Evolutionary conservation across 495 filamentous ascomycete genomes (phyloP).

Genomic region (Filosporella fistucella): DNA sequence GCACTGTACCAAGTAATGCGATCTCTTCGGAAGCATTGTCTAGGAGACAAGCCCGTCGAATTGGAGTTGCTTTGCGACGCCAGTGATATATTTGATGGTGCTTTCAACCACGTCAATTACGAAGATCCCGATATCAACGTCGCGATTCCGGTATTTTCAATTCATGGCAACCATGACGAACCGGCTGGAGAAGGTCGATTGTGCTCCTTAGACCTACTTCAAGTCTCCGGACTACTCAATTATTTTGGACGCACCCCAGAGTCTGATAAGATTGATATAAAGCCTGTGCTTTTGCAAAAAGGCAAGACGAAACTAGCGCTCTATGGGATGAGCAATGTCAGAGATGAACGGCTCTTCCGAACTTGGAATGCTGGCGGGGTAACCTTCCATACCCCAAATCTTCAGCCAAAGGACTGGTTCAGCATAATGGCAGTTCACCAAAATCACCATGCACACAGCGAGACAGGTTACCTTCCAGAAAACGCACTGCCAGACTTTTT

Average conservation of each 20-base stretch:
- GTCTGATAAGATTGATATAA: slow-evolving; percentile 86
- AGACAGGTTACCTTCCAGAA: slow-evolving; percentile 88
- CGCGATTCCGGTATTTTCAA: slow-evolving; percentile 95
- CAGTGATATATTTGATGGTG: slow-evolving; percentile 77
- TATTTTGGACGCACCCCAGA: slow-evolving; percentile 93
- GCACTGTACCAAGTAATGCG: slow-evolving; percentile 97
- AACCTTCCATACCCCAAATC: slow-evolving; percentile 81
- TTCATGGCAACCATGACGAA: slow-evolving; percentile 98
- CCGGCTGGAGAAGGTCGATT: slow-evolving; percentile 88
- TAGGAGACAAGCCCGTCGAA: slow-evolving; percentile 92
- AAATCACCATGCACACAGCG: slow-evolving; percentile 88
- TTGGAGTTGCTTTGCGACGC: slow-evolving; percentile 92
- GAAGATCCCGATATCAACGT: slow-evolving; percentile 97
- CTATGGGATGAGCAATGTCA: slow-evolving; percentile 94
- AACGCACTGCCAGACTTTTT: slow-evolving; percentile 90
- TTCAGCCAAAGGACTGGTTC: slow-evolving; percentile 90
- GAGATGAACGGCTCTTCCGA: slow-evolving; percentile 89
- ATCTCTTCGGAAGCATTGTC: slow-evolving; percentile 85
- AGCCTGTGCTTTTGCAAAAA: slow-evolving; percentile 90
- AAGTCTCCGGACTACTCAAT: slow-evolving; percentile 87
- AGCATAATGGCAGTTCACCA: slow-evolving; percentile 95
- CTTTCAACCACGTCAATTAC: slow-evolving; percentile 93
- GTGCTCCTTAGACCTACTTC: slow-evolving; percentile 85
- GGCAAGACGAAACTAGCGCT: slow-evolving; percentile 90
- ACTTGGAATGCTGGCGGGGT: slow-evolving; percentile 93